phyloP scores from a whole-genome alignment of 495 filamentous ascomycete genomes.

The Diplogelasinospora grovesii region DNA sequence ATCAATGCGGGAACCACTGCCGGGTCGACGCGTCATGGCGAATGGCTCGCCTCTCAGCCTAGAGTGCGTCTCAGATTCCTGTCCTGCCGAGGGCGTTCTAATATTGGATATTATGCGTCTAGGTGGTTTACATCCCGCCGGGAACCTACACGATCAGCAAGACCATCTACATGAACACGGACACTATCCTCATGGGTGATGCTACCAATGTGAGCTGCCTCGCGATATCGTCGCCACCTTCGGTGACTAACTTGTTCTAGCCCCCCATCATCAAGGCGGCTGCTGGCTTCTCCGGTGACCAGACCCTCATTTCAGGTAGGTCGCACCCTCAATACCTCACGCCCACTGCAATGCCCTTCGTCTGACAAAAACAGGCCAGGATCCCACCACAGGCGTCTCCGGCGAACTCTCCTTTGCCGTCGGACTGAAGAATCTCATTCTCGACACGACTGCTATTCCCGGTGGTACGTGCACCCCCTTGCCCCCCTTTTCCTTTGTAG shows the following conservation, averaged over 20 bases:
- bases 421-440: conserved; percentile 60
- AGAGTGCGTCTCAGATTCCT: conserved; percentile 21
- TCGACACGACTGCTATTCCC: conserved; percentile 57
- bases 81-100: no score
- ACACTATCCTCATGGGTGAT: conserved; percentile 61
- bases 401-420: conserved; percentile 50
- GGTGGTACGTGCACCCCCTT: no score
- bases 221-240: neutral
- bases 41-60: conserved; percentile 39
- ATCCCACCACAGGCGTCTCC: conserved; percentile 14
- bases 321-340: no score
- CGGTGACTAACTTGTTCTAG: no score
- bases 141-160: conserved; percentile 55
- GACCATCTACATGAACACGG: conserved; percentile 48
- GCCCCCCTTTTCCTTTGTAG: no score
- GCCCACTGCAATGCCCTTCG: no score
- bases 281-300: conserved; percentile 30
- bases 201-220: conserved; percentile 46
- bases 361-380: no score
- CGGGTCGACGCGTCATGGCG: conserved; percentile 22
- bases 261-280: conserved; percentile 57
- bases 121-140: conserved; percentile 57
- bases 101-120: no score
- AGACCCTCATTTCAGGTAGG: conserved; percentile 32
- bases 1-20: conserved; percentile 24